Percentiles rank a stretch among this genome's conserved stretches.
Evolutionary conservation across 2,329 filamentous ascomycete genomes (phyloP).

Genomic region (Alternaria gansuensis): DNA sequence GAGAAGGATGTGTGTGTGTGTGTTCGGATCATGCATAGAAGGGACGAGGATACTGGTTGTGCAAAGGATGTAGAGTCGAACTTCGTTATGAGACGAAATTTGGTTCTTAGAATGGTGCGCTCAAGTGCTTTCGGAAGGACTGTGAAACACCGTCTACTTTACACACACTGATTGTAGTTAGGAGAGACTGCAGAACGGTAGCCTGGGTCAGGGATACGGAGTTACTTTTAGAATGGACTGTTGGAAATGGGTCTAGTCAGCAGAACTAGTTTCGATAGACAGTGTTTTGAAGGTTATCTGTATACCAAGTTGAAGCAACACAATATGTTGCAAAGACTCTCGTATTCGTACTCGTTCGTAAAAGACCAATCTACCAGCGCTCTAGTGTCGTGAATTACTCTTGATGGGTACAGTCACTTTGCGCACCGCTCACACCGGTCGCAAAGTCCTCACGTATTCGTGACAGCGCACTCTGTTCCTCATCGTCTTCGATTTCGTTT

Average conservation of each 20-base stretch:
- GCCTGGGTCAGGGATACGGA: background rate
- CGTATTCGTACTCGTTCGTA: background rate
- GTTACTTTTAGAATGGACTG: background rate
- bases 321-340: background rate
- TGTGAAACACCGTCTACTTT: background rate
- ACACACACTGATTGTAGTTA: background rate
- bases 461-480: constrained; percentile 25
- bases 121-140: background rate
- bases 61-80: background rate
- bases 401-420: constrained; percentile 8
- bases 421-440: constrained; percentile 20
- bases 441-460: constrained; percentile 28
- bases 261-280: background rate
- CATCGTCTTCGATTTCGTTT: constrained; percentile 22
- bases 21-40: background rate
- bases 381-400: background rate
- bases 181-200: background rate
- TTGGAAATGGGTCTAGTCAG: background rate
- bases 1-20: background rate
- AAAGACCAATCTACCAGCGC: background rate
- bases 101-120: background rate
- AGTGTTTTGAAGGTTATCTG: background rate
- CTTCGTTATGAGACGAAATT: background rate
- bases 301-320: background rate
- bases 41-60: background rate